Evolutionary conservation across 1,284 basidiomycete genomes (phyloP).

Genomic region (Apiotrichum domesticum): DNA sequence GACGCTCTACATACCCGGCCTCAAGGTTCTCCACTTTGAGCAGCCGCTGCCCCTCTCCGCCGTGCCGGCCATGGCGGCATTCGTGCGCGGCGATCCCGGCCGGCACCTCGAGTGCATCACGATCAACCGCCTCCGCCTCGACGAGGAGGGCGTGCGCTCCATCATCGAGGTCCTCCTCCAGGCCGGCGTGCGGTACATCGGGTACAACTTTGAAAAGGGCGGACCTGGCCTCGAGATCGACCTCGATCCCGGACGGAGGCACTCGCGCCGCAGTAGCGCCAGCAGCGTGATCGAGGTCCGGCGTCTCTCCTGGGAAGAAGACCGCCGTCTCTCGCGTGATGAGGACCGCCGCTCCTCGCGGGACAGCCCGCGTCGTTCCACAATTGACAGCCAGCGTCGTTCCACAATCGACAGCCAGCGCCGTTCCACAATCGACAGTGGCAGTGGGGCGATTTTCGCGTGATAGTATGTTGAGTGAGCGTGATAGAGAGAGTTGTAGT

Average conservation of each 20-base stretch:
- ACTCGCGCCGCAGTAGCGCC: not conserved
- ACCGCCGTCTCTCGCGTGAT: too few species aligned
- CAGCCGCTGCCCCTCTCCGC: not conserved
- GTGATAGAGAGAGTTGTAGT: too few species aligned
- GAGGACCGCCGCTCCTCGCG: too few species aligned
- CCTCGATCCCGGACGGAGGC: not conserved
- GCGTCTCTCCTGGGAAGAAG: not conserved
- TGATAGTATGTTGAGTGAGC: too few species aligned
- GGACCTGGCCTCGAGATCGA: not conserved
- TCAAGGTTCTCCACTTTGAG: not conserved
- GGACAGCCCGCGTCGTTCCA: too few species aligned
- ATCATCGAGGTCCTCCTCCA: not conserved
- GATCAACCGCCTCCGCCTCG: constrained; percentile 1
- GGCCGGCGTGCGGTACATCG: not conserved
- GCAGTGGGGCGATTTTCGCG: too few species aligned
- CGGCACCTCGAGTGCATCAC: not conserved
- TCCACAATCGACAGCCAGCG: too few species aligned
- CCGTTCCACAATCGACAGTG: too few species aligned
- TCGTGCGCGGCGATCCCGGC: not conserved
- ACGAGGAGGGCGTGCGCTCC: not conserved
- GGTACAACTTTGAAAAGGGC: not conserved
- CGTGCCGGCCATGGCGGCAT: not conserved
- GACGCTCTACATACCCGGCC: not conserved
- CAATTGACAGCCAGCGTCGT: too few species aligned
- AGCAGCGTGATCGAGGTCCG: not conserved